A percentile compares a stretch with the other conserved stretches of the same genome.
Evolutionary conservation across 2,329 filamentous ascomycete species (phyloP).

Genomic region (Stemphylium lycopersici): DNA sequence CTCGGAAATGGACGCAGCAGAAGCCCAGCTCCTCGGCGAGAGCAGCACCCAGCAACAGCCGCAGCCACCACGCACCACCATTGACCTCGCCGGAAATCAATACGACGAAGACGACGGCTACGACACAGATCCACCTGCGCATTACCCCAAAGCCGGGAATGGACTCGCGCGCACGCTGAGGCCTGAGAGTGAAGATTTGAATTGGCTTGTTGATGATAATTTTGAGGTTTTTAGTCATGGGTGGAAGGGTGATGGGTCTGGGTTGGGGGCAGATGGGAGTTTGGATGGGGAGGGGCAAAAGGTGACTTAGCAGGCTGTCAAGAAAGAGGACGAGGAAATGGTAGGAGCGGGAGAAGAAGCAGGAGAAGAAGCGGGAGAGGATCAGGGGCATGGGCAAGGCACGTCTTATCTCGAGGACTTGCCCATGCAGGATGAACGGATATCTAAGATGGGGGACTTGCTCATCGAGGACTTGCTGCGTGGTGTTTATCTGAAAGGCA

Average conservation of each 20-base stretch:
- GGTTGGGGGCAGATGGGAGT: constrained; percentile 37
- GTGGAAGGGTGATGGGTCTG: constrained; percentile 45
- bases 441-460: constrained; percentile 2
- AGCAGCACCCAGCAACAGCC: constrained; percentile 11
- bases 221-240: constrained; percentile 64
- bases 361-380: too few species aligned
- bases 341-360: too few species aligned
- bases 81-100: constrained; percentile 28
- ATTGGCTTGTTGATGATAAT: constrained; percentile 67
- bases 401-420: too few species aligned
- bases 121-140: constrained; percentile 58
- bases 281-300: constrained; percentile 24
- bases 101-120: constrained; percentile 59
- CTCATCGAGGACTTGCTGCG: not conserved
- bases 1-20: constrained; percentile 38
- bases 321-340: not conserved
- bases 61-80: constrained; percentile 19
- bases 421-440: too few species aligned
- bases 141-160: constrained; percentile 68
- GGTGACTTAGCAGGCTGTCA: constrained; percentile 18
- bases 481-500: too few species aligned
- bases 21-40: constrained; percentile 43
- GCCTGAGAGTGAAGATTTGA: constrained; percentile 63
- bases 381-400: too few species aligned
- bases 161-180: constrained; percentile 62